Conservation (phyloP, 495 filamentous ascomycete genomes). For the Gamarada debralockiae region DNA sequence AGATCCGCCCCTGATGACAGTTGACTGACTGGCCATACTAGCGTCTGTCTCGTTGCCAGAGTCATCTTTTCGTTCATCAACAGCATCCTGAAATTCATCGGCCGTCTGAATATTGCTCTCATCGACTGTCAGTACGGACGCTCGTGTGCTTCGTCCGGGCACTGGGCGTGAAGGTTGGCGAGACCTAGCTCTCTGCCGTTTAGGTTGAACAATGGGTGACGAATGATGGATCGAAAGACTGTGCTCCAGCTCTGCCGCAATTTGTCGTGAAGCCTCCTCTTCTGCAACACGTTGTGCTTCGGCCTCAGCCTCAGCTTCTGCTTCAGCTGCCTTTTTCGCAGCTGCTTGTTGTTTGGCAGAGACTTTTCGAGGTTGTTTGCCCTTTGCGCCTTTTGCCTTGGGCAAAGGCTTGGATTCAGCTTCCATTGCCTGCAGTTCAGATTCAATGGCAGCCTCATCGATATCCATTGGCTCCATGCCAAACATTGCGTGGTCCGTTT, state of each 20-base stretch:
- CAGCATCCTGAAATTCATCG: not conserved
- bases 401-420: slow-evolving; percentile 30
- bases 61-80: slow-evolving; percentile 13
- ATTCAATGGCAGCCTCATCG: slow-evolving; percentile 42
- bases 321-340: slow-evolving; percentile 21
- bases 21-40: slow-evolving; percentile 27
- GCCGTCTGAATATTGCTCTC: not conserved
- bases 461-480: slow-evolving; percentile 33
- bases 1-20: slow-evolving; percentile 17
- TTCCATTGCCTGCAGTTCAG: slow-evolving; percentile 40
- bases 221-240: slow-evolving; percentile 37
- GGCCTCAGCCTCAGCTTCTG: slow-evolving; percentile 29
- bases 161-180: slow-evolving; percentile 8
- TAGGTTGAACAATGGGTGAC: slow-evolving; percentile 24
- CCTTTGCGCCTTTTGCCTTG: slow-evolving; percentile 34
- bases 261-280: slow-evolving; percentile 22
- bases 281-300: slow-evolving; percentile 28
- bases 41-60: slow-evolving; percentile 33
- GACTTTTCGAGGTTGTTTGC: slow-evolving; percentile 23
- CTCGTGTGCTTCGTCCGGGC: slow-evolving; percentile 8
- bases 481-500: slow-evolving; percentile 37
- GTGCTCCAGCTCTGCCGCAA: slow-evolving; percentile 36
- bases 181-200: slow-evolving; percentile 20
- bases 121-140: slow-evolving; percentile 13
- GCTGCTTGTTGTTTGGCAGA: slow-evolving; percentile 19